These are phyloP conservation scores for Nakazawaea pomicola DNA, from an alignment of 805 yeast genomes.

Conservation along the genomic window DNA sequence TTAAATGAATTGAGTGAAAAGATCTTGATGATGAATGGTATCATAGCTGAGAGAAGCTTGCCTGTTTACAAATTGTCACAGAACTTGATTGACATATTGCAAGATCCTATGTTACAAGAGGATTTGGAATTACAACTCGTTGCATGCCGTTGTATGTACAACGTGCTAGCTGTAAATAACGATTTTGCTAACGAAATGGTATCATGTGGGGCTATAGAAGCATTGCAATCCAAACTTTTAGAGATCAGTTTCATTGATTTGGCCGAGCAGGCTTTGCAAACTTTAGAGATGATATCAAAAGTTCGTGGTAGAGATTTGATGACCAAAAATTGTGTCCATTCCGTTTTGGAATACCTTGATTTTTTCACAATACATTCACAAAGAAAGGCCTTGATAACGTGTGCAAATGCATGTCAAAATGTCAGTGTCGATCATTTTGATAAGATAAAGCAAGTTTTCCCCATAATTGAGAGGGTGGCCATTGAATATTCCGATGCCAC, in stretches of 20 bases:
- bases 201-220: conserved; percentile 58
- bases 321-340: conserved; percentile 53
- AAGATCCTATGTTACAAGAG: conserved; percentile 50
- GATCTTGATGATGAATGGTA: conserved; percentile 62
- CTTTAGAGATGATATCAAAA: conserved; percentile 62
- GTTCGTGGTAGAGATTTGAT: conserved; percentile 48
- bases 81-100: conserved; percentile 52
- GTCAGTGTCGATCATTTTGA: conserved; percentile 40
- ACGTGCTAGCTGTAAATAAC: conserved; percentile 69
- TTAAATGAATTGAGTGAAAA: conserved; percentile 60
- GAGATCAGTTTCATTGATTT: conserved; percentile 84
- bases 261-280: conserved; percentile 85
- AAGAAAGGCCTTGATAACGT: conserved; percentile 68
- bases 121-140: conserved; percentile 78
- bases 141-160: conserved; percentile 80
- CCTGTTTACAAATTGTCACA: conserved; percentile 55
- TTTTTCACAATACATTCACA: conserved; percentile 89
- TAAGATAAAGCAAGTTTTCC: conserved; percentile 52
- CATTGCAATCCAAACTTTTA: conserved; percentile 56
- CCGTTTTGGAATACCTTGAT: conserved; percentile 72
- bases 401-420: conserved; percentile 60
- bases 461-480: conserved; percentile 52
- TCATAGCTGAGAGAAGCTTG: conserved; percentile 56
- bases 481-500: conserved; percentile 49
- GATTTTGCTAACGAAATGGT: conserved; percentile 61